phyloP scores from a whole-genome alignment of 106 monocot species.

The Dendrobium nobile region DNA sequence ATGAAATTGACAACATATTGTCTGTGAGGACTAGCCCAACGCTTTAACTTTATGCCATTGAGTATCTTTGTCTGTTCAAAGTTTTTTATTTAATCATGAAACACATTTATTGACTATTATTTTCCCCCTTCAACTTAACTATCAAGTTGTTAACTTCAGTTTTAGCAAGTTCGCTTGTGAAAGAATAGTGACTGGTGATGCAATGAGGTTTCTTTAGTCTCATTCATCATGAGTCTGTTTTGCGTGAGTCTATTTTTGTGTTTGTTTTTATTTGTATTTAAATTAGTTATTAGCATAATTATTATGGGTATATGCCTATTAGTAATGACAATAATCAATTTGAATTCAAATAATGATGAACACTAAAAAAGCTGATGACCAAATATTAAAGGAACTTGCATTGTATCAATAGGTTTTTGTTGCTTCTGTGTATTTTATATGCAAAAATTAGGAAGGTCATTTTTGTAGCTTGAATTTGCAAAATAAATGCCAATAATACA shows the following conservation, averaged over 20 bases:
- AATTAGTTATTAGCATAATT: not conserved
- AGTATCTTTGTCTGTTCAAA: not conserved
- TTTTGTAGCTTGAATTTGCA: not conserved
- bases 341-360: not conserved
- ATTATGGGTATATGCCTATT: not conserved
- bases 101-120: not conserved
- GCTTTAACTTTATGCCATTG: not conserved
- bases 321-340: not conserved
- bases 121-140: not conserved
- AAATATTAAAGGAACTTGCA: not conserved
- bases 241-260: not conserved
- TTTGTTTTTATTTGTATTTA: not conserved
- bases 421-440: not conserved
- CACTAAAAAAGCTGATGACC: not conserved
- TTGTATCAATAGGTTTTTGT: not conserved
- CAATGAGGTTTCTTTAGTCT: not conserved
- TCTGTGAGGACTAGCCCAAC: conserved; percentile 33
- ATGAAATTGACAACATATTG: conserved; percentile 67
- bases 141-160: not conserved
- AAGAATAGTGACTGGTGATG: not conserved
- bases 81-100: not conserved
- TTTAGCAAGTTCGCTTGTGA: not conserved
- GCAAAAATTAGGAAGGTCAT: not conserved
- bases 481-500: not conserved
- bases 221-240: not conserved